phyloP scores from a whole-genome alignment of 1,284 basidiomycete species.

The Irpex sp. region DNA sequence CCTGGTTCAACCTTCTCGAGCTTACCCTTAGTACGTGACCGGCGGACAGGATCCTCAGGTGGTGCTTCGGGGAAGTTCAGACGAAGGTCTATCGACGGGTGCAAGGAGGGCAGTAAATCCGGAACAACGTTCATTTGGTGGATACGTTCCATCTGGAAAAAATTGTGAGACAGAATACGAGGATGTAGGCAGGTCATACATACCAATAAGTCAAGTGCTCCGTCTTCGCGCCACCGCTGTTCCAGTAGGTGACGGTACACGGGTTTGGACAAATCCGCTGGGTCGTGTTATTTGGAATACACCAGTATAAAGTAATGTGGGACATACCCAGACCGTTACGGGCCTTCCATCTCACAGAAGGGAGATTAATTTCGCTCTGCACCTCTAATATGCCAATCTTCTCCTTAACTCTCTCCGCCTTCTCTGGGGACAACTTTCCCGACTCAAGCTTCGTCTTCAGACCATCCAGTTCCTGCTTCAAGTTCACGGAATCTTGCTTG shows the following conservation, averaged over 20 bases:
- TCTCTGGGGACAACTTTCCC: conserved; percentile 25
- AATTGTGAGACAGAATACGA: conserved; percentile 4
- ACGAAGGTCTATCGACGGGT: conserved; percentile 71
- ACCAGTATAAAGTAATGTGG: neutral
- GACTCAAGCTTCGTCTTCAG: conserved; percentile 28
- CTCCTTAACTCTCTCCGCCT: conserved; percentile 35
- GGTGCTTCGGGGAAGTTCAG: conserved; percentile 44
- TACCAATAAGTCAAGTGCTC: conserved; percentile 78
- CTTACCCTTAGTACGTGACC: conserved; percentile 31
- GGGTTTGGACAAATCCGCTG: conserved; percentile 59
- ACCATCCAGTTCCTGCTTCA: conserved; percentile 41
- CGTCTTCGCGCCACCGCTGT: conserved; percentile 81
- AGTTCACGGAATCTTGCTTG: conserved; percentile 37
- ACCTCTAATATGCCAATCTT: conserved; percentile 36
- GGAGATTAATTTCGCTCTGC: conserved; percentile 66
- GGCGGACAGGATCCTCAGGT: conserved; percentile 23
- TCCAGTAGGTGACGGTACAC: conserved; percentile 81
- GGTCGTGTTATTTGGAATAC: neutral
- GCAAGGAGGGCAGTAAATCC: conserved; percentile 72
- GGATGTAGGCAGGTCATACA: neutral
- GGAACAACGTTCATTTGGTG: conserved; percentile 89
- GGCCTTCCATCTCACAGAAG: conserved; percentile 72
- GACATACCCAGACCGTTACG: conserved; percentile 68
- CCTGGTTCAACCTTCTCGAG: conserved; percentile 67
- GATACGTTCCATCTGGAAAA: conserved; percentile 79